Evolutionary conservation across 768 basidiomycete genomes (phyloP), one percentile per base, ranked within the genome.

Genomic region (Tricholoma flavovirens): DNA sequence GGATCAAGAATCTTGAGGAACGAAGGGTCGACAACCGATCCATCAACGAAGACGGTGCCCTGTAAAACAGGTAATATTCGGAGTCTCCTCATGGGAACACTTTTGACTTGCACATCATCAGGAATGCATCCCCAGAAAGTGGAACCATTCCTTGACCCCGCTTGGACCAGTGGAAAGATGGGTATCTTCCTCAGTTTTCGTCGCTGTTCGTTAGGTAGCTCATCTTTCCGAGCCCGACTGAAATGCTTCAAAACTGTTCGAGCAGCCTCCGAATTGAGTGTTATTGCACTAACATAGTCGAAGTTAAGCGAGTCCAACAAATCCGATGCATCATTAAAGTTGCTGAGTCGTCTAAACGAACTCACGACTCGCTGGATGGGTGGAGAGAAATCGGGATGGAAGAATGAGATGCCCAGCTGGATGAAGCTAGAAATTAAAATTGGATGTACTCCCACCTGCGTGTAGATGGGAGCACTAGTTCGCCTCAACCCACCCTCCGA

Each of bases 321-420:
- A 2, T 64, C 64, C 9, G 64, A 66, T 17, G 74, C 65, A 55
- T 73, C 59, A 9, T 57, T 42, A 15, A 70, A 56, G 6, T 57
- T 40, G 17, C 64, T 67, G 49, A 68, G 59, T 0, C 61, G 50
- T 35, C 55, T 56, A 43, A 63, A 64, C 2, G 38, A 49, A 2
- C 43, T 38, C 21, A 72, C 61, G 0, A 63, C 60, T 4, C 56
- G 51, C 9, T 66, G 65, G 0, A 68, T 67, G 2, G 54, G 17
- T 2, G 43, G 35, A 8, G 54, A 49, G 15, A 75, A 64, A 0
- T 59, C 56, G 1, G 64, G 57, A 49, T 75, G 64, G 11, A 77
- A 53, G 51, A 79, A 73, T 1, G 67, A 57, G 1, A 78, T 56
- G 0, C 70, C 70, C 1, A 77, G 56, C 7, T 54, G 40, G 32